Percentiles rank a stretch among this genome's conserved stretches.
Evolutionary conservation across 805 yeast genomes (phyloP).

Genomic region (Schizosaccharomyces osmophilus): DNA sequence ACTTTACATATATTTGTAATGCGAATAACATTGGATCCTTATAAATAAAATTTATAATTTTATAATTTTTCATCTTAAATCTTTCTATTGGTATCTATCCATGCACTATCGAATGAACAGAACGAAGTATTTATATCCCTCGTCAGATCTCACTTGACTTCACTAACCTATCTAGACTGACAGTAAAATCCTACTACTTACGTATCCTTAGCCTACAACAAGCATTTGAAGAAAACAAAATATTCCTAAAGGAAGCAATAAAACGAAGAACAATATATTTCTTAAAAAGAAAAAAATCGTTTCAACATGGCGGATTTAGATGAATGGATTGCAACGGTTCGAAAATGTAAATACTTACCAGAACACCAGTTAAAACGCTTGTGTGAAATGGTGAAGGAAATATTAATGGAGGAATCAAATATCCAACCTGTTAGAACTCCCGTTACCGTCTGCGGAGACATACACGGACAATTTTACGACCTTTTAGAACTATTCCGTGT

Average conservation of each 20-base stretch:
- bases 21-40: too few species aligned
- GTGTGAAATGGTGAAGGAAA: constrained; percentile 84
- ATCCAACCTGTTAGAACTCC: constrained; percentile 86
- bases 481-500: constrained; percentile 69
- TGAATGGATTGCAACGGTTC: constrained; percentile 83
- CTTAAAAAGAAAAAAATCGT: too few species aligned
- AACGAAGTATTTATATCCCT: too few species aligned
- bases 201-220: neutral
- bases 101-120: too few species aligned
- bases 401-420: constrained; percentile 69
- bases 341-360: constrained; percentile 65
- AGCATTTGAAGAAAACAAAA: neutral
- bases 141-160: neutral
- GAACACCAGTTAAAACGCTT: constrained; percentile 90
- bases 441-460: constrained; percentile 85
- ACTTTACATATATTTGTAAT: too few species aligned
- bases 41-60: too few species aligned
- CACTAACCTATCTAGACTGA: neutral
- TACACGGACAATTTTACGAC: constrained; percentile 95
- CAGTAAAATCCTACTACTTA: neutral
- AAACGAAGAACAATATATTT: too few species aligned
- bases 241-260: neutral
- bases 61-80: too few species aligned
- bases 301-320: constrained; percentile 42
- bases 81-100: too few species aligned